phyloP scores from a whole-genome alignment of 1,139 yeast genomes.

The Saccharomyces hybrid region DNA sequence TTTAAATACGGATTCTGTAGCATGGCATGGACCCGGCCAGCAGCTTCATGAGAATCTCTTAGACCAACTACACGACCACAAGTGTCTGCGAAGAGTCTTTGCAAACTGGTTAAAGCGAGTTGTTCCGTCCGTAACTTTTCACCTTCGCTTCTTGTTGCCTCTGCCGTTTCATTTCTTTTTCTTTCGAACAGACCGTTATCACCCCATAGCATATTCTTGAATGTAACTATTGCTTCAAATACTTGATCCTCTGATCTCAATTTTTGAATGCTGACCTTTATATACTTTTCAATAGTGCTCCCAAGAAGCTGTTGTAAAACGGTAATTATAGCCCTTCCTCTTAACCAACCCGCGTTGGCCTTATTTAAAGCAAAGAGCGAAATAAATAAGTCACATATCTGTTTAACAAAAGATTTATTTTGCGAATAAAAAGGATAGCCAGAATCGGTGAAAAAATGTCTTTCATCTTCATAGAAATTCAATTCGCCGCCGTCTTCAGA shows the following conservation, averaged over 20 bases:
- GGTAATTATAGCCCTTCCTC: slow-evolving; percentile 78
- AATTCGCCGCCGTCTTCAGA: slow-evolving; percentile 23
- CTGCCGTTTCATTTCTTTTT: slow-evolving; percentile 29
- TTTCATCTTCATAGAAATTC: slow-evolving; percentile 20
- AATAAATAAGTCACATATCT: slow-evolving; percentile 71
- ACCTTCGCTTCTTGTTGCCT: slow-evolving; percentile 35
- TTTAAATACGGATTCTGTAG: slow-evolving; percentile 69
- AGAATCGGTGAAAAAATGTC: slow-evolving; percentile 11
- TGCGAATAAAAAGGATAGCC: slow-evolving; percentile 9
- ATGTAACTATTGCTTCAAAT: slow-evolving; percentile 37
- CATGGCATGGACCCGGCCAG: slow-evolving; percentile 52
- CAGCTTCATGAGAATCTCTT: slow-evolving; percentile 56
- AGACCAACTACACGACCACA: slow-evolving; percentile 73
- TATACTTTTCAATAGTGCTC: slow-evolving; percentile 74
- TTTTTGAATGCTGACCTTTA: slow-evolving; percentile 42
- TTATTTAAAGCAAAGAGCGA: slow-evolving; percentile 61
- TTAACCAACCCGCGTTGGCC: slow-evolving; percentile 59
- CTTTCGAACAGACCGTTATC: slow-evolving; percentile 30
- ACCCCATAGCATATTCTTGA: slow-evolving; percentile 51
- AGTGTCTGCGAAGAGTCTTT: slow-evolving; percentile 52
- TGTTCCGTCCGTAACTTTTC: slow-evolving; percentile 49
- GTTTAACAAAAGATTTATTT: slow-evolving; percentile 56
- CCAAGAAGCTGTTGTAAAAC: slow-evolving; percentile 82
- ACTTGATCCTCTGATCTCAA: slow-evolving; percentile 45
- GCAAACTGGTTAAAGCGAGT: slow-evolving; percentile 54